Evolutionary conservation across 352 stramenopile genomes (phyloP), one percentile per base, ranked within the genome.

Genomic region (Phytophthora idaei): DNA sequence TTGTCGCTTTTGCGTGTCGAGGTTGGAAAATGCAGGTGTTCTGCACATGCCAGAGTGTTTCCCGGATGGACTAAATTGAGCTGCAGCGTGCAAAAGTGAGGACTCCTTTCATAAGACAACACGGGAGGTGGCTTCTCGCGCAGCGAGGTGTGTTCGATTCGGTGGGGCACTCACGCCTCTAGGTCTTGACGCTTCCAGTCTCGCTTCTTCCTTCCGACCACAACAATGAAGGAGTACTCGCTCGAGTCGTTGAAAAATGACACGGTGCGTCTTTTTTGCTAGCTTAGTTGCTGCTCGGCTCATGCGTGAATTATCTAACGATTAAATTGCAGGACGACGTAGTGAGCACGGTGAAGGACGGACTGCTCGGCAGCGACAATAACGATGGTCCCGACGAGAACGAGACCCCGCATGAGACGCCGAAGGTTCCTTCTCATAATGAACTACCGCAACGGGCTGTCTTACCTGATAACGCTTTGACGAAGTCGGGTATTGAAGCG

Each of bases 191-290:
- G 21, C n/a, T 27, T 46, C 25, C 69, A 76, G 64, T 76, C 64
- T 63, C 55, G 36, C 54, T 73, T 73, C 59, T 76, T 47, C 64
- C 45, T 61, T 67, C 45, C 45, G 31, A 61, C 39, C 11, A 31
- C 27, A 4, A 71, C 42, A 32, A 76, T 76, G 69, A 63, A 52
- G 42, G 53, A 73, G 50, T 76, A 66, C n/a, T 76, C 69, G 36
- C 55, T 71, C 25, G 54, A 71, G 14, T 67, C 50, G 37, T 59
- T 76, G 50, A 59, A 57, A 55, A 64, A 73, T 56, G 49, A 70
- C 48, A 66, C 58, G 58, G 68, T 76, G 25, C n/a, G 67, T 58
- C 1, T 12, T 42, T 31, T 15, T 45, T 45, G 5, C 27, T 39
- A 5, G 8, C 17, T 29, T 28, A n/a, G 11, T 44, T 45, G 21